These are phyloP conservation scores for Cladosporium colombiae DNA, from an alignment of 2,329 filamentous ascomycete species.

Conservation along the genomic window DNA sequence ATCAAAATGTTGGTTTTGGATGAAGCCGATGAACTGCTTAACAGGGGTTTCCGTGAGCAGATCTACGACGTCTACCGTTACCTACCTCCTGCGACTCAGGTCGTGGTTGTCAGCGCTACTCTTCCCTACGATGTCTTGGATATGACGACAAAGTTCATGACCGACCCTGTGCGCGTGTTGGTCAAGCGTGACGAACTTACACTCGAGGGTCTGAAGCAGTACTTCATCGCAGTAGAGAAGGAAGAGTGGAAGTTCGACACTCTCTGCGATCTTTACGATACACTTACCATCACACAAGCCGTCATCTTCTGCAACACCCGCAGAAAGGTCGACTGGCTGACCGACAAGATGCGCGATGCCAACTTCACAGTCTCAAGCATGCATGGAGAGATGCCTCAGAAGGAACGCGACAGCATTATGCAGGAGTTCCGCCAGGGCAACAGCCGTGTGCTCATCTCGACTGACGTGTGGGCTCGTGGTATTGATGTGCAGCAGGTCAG, in stretches of 20 bases:
- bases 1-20: constrained; percentile 99
- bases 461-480: constrained; percentile 96
- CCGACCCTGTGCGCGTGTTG: constrained; percentile 95
- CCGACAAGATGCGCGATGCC: constrained; percentile 91
- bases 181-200: constrained; percentile 99
- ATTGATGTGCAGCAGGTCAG: constrained; percentile 99
- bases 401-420: constrained; percentile 98
- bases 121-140: constrained; percentile 99
- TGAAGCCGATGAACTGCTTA: constrained; percentile 93
- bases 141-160: constrained; percentile 99
- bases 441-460: constrained; percentile 97
- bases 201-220: constrained; percentile 99
- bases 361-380: constrained; percentile 99
- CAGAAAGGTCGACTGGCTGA: constrained; percentile 99
- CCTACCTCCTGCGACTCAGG: constrained; percentile 95
- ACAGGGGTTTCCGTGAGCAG: constrained; percentile 99
- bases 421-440: constrained; percentile 99
- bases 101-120: constrained; percentile 95
- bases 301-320: constrained; percentile 99
- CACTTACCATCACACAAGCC: constrained; percentile 97
- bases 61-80: constrained; percentile 99
- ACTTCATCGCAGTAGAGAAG: constrained; percentile 99
- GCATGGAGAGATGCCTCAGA: constrained; percentile 99
- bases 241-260: constrained; percentile 99
- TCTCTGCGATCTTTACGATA: constrained; percentile 98